Evolutionary conservation across 352 stramenopile genomes (phyloP).

Genomic region (Phytophthora boehmeriae): DNA sequence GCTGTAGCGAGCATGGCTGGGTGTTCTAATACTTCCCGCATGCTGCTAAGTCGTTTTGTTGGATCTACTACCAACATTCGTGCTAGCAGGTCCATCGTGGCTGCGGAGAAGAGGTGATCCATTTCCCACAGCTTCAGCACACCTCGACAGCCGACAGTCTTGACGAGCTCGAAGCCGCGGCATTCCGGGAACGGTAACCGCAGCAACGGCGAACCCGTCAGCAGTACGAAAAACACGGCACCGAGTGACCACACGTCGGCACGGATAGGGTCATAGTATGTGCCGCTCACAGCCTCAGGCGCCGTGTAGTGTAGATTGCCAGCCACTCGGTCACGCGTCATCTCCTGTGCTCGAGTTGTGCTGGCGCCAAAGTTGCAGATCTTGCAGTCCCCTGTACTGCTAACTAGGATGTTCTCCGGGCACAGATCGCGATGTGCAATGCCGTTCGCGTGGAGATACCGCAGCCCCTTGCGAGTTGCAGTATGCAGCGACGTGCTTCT

Average conservation of each 20-base stretch:
- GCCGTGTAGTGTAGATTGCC: constrained; percentile 67
- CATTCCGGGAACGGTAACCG: constrained; percentile 45
- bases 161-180: constrained; percentile 49
- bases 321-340: constrained; percentile 45
- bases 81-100: constrained; percentile 45
- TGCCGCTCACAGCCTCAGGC: constrained; percentile 53
- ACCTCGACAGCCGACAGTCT: constrained; percentile 44
- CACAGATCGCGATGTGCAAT: constrained; percentile 62
- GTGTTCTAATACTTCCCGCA: constrained; percentile 45
- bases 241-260: constrained; percentile 80
- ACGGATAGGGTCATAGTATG: constrained; percentile 56
- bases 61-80: constrained; percentile 50
- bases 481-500: constrained; percentile 42
- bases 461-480: constrained; percentile 52
- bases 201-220: constrained; percentile 68
- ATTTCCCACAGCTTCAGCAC: constrained; percentile 58
- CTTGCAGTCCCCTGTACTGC: constrained; percentile 41
- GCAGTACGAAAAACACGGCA: constrained; percentile 71
- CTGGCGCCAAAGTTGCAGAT: constrained; percentile 69
- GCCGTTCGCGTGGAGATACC: constrained; percentile 48
- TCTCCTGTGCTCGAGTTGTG: constrained; percentile 30
- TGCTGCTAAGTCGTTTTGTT: constrained; percentile 29
- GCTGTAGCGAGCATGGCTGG: constrained; percentile 46
- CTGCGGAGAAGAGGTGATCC: constrained; percentile 41
- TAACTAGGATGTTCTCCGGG: constrained; percentile 62